Conservation (phyloP, 306 rosid species). For the Cucurbita maxima region DNA sequence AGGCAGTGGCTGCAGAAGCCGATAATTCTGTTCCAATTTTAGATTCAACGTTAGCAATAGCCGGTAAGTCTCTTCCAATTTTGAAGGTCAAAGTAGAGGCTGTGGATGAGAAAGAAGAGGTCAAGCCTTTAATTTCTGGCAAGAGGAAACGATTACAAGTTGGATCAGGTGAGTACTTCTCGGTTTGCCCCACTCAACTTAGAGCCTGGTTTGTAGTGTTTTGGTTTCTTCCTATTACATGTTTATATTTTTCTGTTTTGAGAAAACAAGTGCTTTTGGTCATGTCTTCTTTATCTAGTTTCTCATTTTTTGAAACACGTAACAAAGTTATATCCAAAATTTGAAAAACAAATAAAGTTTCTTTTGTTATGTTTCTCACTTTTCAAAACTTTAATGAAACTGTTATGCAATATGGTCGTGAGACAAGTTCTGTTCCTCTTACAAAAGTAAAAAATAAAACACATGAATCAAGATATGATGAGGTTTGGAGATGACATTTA, state of each 20-base stretch:
- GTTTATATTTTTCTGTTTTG: not conserved
- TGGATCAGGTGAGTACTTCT: conserved; percentile 1
- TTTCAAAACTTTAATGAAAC: not conserved
- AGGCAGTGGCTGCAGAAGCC: not conserved
- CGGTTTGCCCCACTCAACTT: not conserved
- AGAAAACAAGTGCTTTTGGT: not conserved
- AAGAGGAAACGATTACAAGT: not conserved
- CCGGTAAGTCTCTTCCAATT: not conserved
- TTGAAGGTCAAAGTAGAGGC: not conserved
- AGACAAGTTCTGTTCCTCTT: not conserved
- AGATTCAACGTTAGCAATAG: not conserved
- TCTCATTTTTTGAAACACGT: not conserved
- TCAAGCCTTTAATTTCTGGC: not conserved
- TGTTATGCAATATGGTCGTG: not conserved
- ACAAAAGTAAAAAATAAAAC: not conserved
- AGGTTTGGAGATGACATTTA: not conserved
- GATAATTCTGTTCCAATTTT: not conserved
- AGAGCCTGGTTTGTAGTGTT: not conserved
- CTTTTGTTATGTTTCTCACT: not conserved
- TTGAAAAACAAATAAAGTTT: not conserved
- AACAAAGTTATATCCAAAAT: not conserved
- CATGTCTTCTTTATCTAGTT: not conserved
- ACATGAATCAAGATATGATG: not conserved
- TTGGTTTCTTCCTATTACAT: not conserved
- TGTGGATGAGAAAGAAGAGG: not conserved